A percentile compares a stretch with the other conserved stretches of the same genome.
These are phyloP conservation scores for Helichrysum umbraculigerum DNA, from an alignment of 129 eudicot species.

Conservation along the genomic window DNA sequence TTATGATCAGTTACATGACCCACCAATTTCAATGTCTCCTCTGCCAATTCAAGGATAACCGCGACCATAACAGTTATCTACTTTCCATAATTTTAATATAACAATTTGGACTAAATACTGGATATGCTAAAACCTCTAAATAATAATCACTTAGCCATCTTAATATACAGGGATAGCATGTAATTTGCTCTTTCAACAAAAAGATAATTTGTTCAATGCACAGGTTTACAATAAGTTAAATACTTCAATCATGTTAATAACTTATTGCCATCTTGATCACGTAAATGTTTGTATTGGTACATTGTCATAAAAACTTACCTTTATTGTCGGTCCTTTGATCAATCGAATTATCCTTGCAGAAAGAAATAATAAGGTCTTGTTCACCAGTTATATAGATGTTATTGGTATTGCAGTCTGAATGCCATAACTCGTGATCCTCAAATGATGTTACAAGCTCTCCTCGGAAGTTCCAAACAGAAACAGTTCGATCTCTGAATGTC, in stretches of 20 bases:
- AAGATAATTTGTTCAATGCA: too few relatives aligned
- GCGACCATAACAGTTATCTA: too few relatives aligned
- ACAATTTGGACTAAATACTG: background rate
- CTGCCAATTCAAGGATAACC: background rate
- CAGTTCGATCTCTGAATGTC: slow-evolving; percentile 52
- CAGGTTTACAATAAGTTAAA: background rate
- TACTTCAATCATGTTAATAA: background rate
- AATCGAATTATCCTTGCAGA: slow-evolving; percentile 43
- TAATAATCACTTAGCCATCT: background rate
- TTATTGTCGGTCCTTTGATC: slow-evolving; percentile 37
- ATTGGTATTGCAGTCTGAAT: slow-evolving; percentile 54
- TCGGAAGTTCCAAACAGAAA: slow-evolving; percentile 58
- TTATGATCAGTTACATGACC: too few relatives aligned
- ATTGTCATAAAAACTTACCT: slow-evolving; percentile 26
- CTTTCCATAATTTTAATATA: too few relatives aligned
- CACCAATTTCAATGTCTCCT: background rate
- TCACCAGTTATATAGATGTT: slow-evolving; percentile 54
- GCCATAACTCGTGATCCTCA: slow-evolving; percentile 55
- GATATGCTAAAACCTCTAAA: background rate
- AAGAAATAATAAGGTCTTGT: slow-evolving; percentile 55
- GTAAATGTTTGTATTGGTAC: background rate
- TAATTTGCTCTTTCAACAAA: background rate
- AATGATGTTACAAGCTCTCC: slow-evolving; percentile 58
- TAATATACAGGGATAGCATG: background rate
- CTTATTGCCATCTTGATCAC: background rate